A percentile compares a stretch with the other conserved stretches of the same genome.
Evolutionary conservation across 1,139 yeast genomes (phyloP).

Genomic region (Geotrichum aggregatum): DNA sequence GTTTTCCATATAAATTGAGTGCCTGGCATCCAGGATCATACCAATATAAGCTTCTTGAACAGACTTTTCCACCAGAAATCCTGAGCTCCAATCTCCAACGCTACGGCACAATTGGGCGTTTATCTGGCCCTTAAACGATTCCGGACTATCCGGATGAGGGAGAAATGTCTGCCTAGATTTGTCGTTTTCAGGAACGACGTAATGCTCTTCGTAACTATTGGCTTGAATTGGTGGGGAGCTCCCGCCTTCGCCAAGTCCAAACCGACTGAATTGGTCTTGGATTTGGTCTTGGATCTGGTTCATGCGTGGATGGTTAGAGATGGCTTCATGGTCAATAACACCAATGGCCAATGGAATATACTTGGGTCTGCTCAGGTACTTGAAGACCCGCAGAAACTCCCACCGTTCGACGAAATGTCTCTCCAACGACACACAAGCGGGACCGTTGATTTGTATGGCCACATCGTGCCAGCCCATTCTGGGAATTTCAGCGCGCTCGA

Average conservation of each 20-base stretch:
- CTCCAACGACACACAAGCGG: conserved; percentile 22
- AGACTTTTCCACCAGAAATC: conserved; percentile 21
- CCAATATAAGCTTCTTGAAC: conserved; percentile 23
- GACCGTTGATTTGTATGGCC: conserved; percentile 22
- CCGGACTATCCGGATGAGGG: conserved; percentile 18
- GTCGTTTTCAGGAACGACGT: conserved; percentile 16
- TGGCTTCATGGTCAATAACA: conserved; percentile 15
- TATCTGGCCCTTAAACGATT: conserved; percentile 18
- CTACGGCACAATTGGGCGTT: conserved; percentile 21
- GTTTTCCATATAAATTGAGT: conserved; percentile 23
- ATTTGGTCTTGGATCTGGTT: conserved; percentile 5
- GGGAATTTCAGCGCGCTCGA: conserved; percentile 21
- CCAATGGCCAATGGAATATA: conserved; percentile 19
- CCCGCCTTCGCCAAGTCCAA: conserved; percentile 7
- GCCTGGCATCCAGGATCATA: conserved; percentile 22
- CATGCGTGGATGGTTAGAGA: not conserved
- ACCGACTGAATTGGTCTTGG: conserved; percentile 4
- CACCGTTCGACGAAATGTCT: conserved; percentile 24
- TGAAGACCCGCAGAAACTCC: conserved; percentile 23
- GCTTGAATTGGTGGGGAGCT: conserved; percentile 3
- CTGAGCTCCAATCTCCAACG: conserved; percentile 24
- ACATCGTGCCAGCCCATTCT: conserved; percentile 26
- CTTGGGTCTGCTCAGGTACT: conserved; percentile 22
- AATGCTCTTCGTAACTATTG: conserved; percentile 12
- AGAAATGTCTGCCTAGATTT: conserved; percentile 11